Conservation (phyloP, 306 rosid genomes). For the Begonia peltatifolia region DNA sequence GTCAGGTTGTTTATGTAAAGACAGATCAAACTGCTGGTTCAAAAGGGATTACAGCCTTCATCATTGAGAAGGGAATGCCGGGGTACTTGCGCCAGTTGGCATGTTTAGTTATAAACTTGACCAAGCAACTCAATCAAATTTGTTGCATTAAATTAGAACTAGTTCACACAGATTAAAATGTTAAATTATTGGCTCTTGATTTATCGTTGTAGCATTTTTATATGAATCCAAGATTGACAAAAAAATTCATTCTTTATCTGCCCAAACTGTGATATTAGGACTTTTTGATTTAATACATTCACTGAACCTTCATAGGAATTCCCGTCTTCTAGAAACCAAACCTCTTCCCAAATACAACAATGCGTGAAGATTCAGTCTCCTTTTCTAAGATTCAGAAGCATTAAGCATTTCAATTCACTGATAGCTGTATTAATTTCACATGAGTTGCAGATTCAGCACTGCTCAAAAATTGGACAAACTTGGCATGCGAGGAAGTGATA, state of each 20-base stretch:
- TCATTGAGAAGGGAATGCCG: conserved; percentile 89
- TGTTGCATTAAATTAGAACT: background rate
- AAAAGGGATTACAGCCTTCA: conserved; percentile 92
- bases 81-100: conserved; percentile 43
- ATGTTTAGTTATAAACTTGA: conserved; percentile 13
- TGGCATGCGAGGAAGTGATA: conserved; percentile 99
- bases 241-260: too few relatives aligned
- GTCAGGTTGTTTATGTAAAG: conserved; percentile 89
- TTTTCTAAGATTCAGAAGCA: too few relatives aligned
- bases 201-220: too few relatives aligned
- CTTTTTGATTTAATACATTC: too few relatives aligned
- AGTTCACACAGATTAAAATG: too few relatives aligned
- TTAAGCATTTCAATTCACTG: conserved; percentile 10
- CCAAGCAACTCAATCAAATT: conserved; percentile 2
- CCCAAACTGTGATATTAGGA: too few relatives aligned
- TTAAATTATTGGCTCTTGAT: too few relatives aligned
- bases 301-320: too few relatives aligned
- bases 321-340: too few relatives aligned
- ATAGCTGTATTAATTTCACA: conserved; percentile 4
- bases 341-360: too few relatives aligned
- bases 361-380: too few relatives aligned
- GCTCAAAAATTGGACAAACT: conserved; percentile 96
- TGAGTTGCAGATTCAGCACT: conserved; percentile 67
- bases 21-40: conserved; percentile 71
- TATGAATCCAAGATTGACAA: too few relatives aligned